Evolutionary conservation across 2,329 filamentous ascomycete genomes (phyloP), one percentile per base, ranked within the genome.

Genomic region (Pseudopithomyces maydicus): DNA sequence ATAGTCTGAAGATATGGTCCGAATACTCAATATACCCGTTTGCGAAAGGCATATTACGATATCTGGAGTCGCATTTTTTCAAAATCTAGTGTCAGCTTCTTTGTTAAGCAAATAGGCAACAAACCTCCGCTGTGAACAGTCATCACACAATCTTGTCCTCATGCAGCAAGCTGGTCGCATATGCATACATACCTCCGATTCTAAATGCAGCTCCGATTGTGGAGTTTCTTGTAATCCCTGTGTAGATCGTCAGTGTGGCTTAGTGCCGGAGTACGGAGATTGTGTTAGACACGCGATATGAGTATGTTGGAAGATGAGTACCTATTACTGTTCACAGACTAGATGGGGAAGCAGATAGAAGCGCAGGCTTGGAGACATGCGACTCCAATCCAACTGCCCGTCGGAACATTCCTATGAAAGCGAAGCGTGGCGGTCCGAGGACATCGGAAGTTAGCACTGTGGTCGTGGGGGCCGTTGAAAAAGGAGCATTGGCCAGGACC

Each of bases 231-330:
- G 12, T 12, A 7, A 33, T 38, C 19, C 33, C 19, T 6, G 45
- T 20, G 33, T 17, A 35, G 32, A 48, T 48, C 45, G 11, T 17
- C 45, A 2, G 11, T 12, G 3, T 19, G 6, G 19, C 26, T 14
- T 23, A 19, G 33, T 20, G 45, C 32, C 45, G 45, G 45, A 38
- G 45, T 48, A 48, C 45, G 45, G 45, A 48, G 33, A 48, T 48
- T 48, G 45, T 23, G 33, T 32, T 20, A n/a, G 26, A 11, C 11
- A 8, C 5, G 33, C 12, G 3, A n/a, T 19, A 32, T 15, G 32
- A 6, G 38, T 11, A 6, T 42, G 38, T 19, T 42, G 14, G 38
- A 42, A 42, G 19, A 42, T 42, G 38, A 11, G 17, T 19, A 19
- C 5, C 6, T 3, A 6, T 5, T 14, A 36, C 11, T 14, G 6